These are phyloP conservation scores for Besnoitia besnoiti DNA, from an alignment of 169 alveolate species.

Conservation along the genomic window DNA sequence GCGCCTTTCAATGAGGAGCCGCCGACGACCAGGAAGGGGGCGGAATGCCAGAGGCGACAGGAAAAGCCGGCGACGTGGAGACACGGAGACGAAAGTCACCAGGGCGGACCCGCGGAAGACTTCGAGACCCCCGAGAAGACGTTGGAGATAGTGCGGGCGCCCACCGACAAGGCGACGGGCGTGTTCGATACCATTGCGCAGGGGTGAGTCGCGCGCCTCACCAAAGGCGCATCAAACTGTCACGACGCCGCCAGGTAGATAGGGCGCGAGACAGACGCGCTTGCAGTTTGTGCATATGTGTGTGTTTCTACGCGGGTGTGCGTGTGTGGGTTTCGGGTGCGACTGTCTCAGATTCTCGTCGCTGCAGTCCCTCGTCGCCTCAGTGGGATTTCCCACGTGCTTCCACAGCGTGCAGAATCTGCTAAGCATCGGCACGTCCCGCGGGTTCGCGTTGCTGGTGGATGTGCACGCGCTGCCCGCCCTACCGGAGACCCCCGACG, in stretches of 20 bases:
- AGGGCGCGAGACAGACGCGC: neutral
- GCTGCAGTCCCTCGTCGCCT: neutral
- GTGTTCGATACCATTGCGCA: neutral
- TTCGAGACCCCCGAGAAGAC: neutral
- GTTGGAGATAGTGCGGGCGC: neutral
- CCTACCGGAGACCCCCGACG: neutral
- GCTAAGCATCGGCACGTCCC: conserved; percentile 16
- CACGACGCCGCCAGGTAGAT: no score
- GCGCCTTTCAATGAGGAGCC: neutral
- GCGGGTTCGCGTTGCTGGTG: neutral
- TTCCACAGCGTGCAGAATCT: neutral
- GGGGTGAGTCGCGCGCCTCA: no score
- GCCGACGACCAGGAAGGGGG: neutral
- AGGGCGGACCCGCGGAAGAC: neutral
- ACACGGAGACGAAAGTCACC: neutral
- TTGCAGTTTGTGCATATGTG: neutral
- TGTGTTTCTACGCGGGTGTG: neutral
- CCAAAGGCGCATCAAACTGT: neutral
- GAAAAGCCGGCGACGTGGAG: neutral
- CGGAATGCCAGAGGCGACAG: neutral
- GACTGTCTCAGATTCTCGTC: conserved; percentile 3
- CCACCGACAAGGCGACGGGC: neutral
- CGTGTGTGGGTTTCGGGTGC: neutral
- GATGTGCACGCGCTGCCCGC: conserved; percentile 3
- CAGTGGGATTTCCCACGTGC: conserved; percentile 32